Conservation (phyloP, 2,329 filamentous ascomycete species). For the Scedosporium aurantiacum region DNA sequence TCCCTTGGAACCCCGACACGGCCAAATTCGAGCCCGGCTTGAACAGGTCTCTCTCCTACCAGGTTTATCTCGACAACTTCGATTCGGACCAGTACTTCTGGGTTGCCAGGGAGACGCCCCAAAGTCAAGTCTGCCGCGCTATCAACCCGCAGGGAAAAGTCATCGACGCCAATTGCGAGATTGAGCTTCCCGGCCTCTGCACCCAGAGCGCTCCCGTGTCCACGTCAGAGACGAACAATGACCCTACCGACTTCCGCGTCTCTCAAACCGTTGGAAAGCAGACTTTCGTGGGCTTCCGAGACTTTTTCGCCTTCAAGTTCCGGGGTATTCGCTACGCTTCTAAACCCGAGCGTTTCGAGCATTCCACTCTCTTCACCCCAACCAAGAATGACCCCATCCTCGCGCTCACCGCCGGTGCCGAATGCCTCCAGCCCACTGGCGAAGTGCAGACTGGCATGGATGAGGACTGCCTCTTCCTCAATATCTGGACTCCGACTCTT, state of each 20-base stretch:
- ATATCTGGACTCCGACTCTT: slow-evolving; percentile 31
- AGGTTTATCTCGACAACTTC: slow-evolving; percentile 2
- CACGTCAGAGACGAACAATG: slow-evolving; percentile 13
- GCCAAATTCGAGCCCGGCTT: background rate
- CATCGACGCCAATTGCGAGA: background rate
- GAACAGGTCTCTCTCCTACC: slow-evolving; percentile 8
- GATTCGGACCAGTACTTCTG: background rate
- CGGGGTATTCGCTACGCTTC: slow-evolving; percentile 20
- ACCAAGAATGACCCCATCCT: slow-evolving; percentile 11
- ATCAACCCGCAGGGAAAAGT: background rate
- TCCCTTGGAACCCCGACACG: background rate
- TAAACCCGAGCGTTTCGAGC: slow-evolving; percentile 16
- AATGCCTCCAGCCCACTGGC: slow-evolving; percentile 20
- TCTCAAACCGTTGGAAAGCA: slow-evolving; percentile 11
- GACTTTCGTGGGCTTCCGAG: slow-evolving; percentile 20
- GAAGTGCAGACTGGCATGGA: slow-evolving; percentile 14
- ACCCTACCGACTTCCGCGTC: slow-evolving; percentile 14
- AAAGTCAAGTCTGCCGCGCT: background rate
- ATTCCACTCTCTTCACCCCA: slow-evolving; percentile 14
- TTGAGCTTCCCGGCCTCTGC: slow-evolving; percentile 17
- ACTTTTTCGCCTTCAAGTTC: slow-evolving; percentile 21
- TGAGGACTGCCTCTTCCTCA: slow-evolving; percentile 34
- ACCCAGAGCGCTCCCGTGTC: slow-evolving; percentile 19
- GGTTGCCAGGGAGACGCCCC: background rate
- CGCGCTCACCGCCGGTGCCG: slow-evolving; percentile 17